phyloP scores from a whole-genome alignment of 2,329 filamentous ascomycete genomes.

The Harringtonia aguacate region DNA sequence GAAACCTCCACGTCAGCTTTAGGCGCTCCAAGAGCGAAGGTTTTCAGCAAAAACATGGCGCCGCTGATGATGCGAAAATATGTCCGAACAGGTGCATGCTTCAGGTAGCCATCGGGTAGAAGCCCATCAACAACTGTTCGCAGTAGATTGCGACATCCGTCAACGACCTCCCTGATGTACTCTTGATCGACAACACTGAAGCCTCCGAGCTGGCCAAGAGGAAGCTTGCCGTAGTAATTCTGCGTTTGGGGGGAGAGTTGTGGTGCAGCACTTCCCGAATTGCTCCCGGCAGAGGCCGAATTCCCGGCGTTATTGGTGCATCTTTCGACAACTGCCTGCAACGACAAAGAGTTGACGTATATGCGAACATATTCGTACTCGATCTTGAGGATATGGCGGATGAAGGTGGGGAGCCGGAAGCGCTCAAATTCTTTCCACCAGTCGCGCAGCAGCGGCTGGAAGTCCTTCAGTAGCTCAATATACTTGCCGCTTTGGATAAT shows the following conservation, averaged over 20 bases:
- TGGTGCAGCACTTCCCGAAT: slow-evolving; percentile 15
- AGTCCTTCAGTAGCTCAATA: slow-evolving; percentile 67
- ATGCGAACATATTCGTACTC: slow-evolving; percentile 94
- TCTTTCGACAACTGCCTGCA: slow-evolving; percentile 90
- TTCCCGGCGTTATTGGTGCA: slow-evolving; percentile 65
- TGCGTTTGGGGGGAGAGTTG: slow-evolving; percentile 51
- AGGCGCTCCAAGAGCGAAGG: slow-evolving; percentile 70
- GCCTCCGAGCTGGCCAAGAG: slow-evolving; percentile 52
- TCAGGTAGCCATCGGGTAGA: slow-evolving; percentile 63
- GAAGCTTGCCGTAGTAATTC: slow-evolving; percentile 53
- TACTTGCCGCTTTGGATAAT: slow-evolving; percentile 83
- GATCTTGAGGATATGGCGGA: slow-evolving; percentile 71
- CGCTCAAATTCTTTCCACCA: slow-evolving; percentile 78
- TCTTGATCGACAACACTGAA: slow-evolving; percentile 58
- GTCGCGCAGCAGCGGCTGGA: slow-evolving; percentile 64
- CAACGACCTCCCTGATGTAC: slow-evolving; percentile 66
- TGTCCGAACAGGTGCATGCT: slow-evolving; percentile 72
- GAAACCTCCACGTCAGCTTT: slow-evolving; percentile 68
- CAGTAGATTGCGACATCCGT: slow-evolving; percentile 67
- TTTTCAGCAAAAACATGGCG: slow-evolving; percentile 76
- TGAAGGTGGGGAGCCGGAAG: slow-evolving; percentile 56
- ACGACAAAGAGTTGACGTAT: slow-evolving; percentile 85
- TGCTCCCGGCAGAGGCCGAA: slow-evolving; percentile 24
- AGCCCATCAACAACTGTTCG: slow-evolving; percentile 67
- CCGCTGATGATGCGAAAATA: slow-evolving; percentile 82